Percentiles rank a stretch among this genome's conserved stretches.
These are phyloP conservation scores for Arachnomyces sp. DNA, from an alignment of 2,329 filamentous ascomycete species.

Conservation along the genomic window DNA sequence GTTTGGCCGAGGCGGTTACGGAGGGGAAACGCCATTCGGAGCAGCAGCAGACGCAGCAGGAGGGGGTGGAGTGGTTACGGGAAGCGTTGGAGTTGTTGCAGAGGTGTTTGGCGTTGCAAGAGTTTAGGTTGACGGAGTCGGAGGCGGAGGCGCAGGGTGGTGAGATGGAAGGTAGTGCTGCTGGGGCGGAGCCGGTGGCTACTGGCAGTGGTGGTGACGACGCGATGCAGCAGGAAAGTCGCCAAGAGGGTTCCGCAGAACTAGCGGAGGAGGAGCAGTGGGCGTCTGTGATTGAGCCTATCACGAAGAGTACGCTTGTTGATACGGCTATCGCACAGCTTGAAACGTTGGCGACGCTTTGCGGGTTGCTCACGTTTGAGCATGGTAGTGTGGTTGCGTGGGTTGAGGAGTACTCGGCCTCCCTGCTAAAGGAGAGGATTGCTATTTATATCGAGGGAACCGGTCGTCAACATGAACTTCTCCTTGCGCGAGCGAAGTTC, in stretches of 20 bases:
- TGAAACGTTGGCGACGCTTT: slow-evolving; percentile 46
- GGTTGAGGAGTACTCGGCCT: slow-evolving; percentile 50
- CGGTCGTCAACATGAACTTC: slow-evolving; percentile 43
- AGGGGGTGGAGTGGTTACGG: slow-evolving; percentile 49
- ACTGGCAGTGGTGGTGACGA: slow-evolving; percentile 7
- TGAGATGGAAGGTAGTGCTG: slow-evolving; percentile 26
- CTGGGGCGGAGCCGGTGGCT: slow-evolving; percentile 12
- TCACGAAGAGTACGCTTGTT: slow-evolving; percentile 57
- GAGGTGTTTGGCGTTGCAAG: slow-evolving; percentile 47
- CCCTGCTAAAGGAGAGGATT: slow-evolving; percentile 48
- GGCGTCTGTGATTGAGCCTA: slow-evolving; percentile 59
- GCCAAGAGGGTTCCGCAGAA: slow-evolving; percentile 18
- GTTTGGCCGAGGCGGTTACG: slow-evolving; percentile 53
- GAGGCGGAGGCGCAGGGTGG: slow-evolving; percentile 36
- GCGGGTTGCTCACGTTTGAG: slow-evolving; percentile 40
- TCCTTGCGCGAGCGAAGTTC: slow-evolving; percentile 51
- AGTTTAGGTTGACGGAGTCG: slow-evolving; percentile 40
- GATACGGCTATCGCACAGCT: slow-evolving; percentile 62
- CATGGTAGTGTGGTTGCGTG: slow-evolving; percentile 43
- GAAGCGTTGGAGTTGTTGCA: slow-evolving; percentile 57
- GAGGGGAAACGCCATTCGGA: slow-evolving; percentile 44
- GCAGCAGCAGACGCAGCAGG: slow-evolving; percentile 32
- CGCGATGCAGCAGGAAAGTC: slow-evolving; percentile 8
- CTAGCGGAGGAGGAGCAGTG: slow-evolving; percentile 48
- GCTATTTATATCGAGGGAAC: slow-evolving; percentile 44